Percentiles rank a stretch among this genome's conserved stretches.
Evolutionary conservation across 2,329 filamentous ascomycete genomes (phyloP).

Genomic region (Monilinia fructicola): DNA sequence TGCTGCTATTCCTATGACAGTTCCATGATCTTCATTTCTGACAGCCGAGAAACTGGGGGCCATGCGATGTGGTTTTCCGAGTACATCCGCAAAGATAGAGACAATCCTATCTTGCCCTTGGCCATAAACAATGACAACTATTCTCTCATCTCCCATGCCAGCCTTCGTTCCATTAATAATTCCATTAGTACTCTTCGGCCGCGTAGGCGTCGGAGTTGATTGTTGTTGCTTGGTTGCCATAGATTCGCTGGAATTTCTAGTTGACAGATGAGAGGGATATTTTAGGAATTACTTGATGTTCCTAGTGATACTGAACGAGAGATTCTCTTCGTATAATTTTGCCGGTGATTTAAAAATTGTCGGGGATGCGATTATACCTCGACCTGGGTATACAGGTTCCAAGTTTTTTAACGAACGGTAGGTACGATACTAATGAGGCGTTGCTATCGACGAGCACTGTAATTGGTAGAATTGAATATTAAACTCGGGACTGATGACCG

Average conservation of each 20-base stretch:
- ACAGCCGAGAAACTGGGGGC: constrained; percentile 56
- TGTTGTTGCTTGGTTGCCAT: constrained; percentile 50
- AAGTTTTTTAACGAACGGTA: neutral
- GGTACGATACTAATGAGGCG: neutral
- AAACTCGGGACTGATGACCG: neutral
- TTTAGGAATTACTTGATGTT: constrained; percentile 11
- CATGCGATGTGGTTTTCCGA: constrained; percentile 70
- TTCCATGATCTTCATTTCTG: constrained; percentile 55
- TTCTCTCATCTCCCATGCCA: constrained; percentile 53
- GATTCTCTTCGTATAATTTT: constrained; percentile 1
- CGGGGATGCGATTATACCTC: neutral
- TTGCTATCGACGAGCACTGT: constrained; percentile 7
- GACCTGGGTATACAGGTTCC: neutral
- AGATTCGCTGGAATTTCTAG: constrained; percentile 15
- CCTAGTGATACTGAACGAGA: constrained; percentile 1
- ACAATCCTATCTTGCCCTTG: constrained; percentile 72
- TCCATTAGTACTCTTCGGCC: constrained; percentile 43
- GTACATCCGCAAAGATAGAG: constrained; percentile 71
- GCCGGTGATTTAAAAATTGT: constrained; percentile 5
- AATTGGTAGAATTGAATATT: constrained; percentile 2
- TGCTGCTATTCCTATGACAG: constrained; percentile 66
- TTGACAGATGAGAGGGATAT: constrained; percentile 5
- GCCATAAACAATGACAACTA: constrained; percentile 67
- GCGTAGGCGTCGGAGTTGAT: constrained; percentile 52
- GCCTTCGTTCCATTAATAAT: constrained; percentile 40